A percentile compares a stretch with the other conserved stretches of the same genome.
Conservation (phyloP, 2,329 filamentous ascomycete genomes). For the Trichoderma sp. region DNA sequence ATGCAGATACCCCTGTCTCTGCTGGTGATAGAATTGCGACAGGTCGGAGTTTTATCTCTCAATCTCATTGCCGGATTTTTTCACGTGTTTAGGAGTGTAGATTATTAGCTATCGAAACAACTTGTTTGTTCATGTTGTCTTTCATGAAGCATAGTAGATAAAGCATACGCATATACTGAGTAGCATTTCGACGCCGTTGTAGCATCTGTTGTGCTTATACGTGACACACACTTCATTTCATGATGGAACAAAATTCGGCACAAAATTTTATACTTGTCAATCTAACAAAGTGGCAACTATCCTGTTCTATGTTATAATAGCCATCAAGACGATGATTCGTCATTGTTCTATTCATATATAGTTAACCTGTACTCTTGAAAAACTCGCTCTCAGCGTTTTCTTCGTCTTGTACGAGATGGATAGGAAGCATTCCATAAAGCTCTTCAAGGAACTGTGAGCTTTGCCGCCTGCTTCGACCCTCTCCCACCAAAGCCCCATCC, state of each 20-base stretch:
- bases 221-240: too few species aligned
- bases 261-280: too few species aligned
- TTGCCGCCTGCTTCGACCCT: neutral
- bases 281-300: too few species aligned
- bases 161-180: neutral
- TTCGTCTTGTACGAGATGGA: neutral
- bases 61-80: neutral
- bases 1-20: neutral
- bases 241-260: too few species aligned
- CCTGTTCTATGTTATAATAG: too few species aligned
- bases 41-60: neutral
- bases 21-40: neutral
- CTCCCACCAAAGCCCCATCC: slow-evolving; percentile 50
- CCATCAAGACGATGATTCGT: neutral
- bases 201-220: too few species aligned
- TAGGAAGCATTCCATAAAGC: neutral
- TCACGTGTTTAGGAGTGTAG: neutral
- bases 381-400: neutral
- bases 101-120: neutral
- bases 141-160: neutral
- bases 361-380: neutral
- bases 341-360: neutral
- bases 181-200: too few species aligned
- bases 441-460: neutral
- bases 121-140: neutral